Percentiles rank a stretch among this genome's conserved stretches.
Evolutionary conservation across 192 early-diverging fungal species (phyloP).

Genomic region (Glomus cerebriforme): DNA sequence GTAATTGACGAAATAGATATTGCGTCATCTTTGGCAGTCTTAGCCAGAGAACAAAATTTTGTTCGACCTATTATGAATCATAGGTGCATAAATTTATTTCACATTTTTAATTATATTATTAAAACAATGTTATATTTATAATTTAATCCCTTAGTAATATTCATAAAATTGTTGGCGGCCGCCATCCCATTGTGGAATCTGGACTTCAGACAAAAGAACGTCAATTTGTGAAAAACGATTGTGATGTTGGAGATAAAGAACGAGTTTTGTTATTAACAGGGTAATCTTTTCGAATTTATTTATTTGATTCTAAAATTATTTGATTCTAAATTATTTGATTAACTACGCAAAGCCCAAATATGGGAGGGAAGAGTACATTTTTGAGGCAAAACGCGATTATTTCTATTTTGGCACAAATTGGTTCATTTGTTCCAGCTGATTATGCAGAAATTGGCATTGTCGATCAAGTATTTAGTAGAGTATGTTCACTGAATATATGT

Average conservation of each 20-base stretch:
- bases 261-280: constrained; percentile 46
- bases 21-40: constrained; percentile 58
- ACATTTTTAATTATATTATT: neutral
- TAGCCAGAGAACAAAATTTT: constrained; percentile 56
- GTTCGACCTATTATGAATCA: constrained; percentile 52
- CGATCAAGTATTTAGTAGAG: constrained; percentile 54
- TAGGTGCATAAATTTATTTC: constrained; percentile 21
- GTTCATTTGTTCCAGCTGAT: constrained; percentile 53
- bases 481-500: constrained; percentile 25
- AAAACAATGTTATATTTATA: neutral
- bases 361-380: constrained; percentile 59
- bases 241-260: constrained; percentile 47
- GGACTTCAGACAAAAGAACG: constrained; percentile 49
- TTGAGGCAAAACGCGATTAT: constrained; percentile 55
- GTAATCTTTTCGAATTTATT: constrained; percentile 27
- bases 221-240: constrained; percentile 60
- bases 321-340: neutral
- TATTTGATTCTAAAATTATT: neutral
- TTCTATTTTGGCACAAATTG: constrained; percentile 54
- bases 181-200: constrained; percentile 65
- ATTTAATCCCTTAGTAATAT: neutral
- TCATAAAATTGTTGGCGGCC: constrained; percentile 44
- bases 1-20: constrained; percentile 71
- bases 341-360: constrained; percentile 44
- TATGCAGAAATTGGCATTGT: constrained; percentile 47